Base-by-base conservation (phyloP, 345 rosid species). In the Citrus maxima region DNA sequence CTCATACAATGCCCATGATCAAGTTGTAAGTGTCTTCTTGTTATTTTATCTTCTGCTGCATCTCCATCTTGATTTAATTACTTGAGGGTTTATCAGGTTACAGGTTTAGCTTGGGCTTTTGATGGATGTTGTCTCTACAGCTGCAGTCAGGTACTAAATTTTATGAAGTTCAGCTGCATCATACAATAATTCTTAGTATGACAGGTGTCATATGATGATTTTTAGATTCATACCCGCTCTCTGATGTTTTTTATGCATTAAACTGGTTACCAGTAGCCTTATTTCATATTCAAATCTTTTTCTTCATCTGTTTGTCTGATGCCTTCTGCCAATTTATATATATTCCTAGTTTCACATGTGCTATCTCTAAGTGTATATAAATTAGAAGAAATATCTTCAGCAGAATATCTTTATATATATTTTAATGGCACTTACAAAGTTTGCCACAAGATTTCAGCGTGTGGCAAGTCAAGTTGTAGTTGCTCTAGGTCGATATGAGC, bases 91-190 rank as follows among this genome's bases (percentile, higher is more conserved):
- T 67, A 72, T 81, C 90, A 96, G 98, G 88, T 96, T 79, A 93
- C 98, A 34, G 97, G 97, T 82, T 87, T 96, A 77, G 91, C 93
- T 75, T 94, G 98, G 99, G 90, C 93, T 61, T 96, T 86, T 79
- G 88, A 85, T 73, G 98, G 95, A 61, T 72, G 77, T 71, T 90
- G 87, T 83, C 88, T 96, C 82, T 96, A 89, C 87, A 94, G 94
- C 83, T 93, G 95, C 88, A 88, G 97, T 80, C 95, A 89, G 98
- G 99, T 96, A 93, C 67, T 74, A 37, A 27, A 35, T 79, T 69
- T 78, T 25, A 75, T 59, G 13, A 69, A 54, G 16, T 76, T 79
- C 34, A 58, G 18, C 49, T 65, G 37, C 35, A 56, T 76, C 24
- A 51, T 61, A 63, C 68, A 70, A 18, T 64, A 25, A 38, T 25